phyloP scores from a whole-genome alignment of 306 rosid genomes.

The Cicer yamashitae region DNA sequence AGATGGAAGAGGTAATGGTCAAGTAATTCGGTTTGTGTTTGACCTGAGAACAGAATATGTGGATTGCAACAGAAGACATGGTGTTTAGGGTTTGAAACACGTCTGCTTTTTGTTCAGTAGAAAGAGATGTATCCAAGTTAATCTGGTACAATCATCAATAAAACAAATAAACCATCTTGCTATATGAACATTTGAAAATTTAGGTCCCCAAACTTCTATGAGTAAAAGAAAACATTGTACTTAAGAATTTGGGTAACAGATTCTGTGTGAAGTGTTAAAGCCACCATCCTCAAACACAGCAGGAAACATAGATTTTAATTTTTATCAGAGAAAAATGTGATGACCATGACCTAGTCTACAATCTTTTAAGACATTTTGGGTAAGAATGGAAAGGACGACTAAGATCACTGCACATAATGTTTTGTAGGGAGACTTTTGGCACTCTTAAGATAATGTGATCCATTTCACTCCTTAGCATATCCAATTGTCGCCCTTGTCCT shows the following conservation, averaged over 20 bases:
- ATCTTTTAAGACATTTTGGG: not conserved
- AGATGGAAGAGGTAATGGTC: not conserved
- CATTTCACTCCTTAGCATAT: not conserved
- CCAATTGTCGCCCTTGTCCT: not conserved
- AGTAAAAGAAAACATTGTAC: not conserved
- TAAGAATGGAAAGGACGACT: not conserved
- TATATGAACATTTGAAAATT: not conserved
- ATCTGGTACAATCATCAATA: not conserved
- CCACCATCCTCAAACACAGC: not conserved
- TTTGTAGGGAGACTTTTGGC: not conserved
- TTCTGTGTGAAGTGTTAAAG: conserved; percentile 1
- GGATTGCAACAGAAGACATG: not conserved
- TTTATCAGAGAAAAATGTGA: not conserved
- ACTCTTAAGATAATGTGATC: not conserved
- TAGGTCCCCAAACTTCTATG: not conserved
- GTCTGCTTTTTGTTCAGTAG: not conserved
- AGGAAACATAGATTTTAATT: not conserved
- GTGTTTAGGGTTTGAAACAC: not conserved
- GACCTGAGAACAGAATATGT: no score
- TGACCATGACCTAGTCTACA: not conserved
- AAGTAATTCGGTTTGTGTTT: not conserved
- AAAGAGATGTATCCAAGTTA: not conserved
- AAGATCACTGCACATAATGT: not conserved
- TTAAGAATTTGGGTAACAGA: not conserved
- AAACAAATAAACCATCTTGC: not conserved